Percentiles rank a stretch among this genome's conserved stretches.
phyloP scores from a whole-genome alignment of 371 early-diverging fungal genomes.

The Umbelopsis sp. region DNA sequence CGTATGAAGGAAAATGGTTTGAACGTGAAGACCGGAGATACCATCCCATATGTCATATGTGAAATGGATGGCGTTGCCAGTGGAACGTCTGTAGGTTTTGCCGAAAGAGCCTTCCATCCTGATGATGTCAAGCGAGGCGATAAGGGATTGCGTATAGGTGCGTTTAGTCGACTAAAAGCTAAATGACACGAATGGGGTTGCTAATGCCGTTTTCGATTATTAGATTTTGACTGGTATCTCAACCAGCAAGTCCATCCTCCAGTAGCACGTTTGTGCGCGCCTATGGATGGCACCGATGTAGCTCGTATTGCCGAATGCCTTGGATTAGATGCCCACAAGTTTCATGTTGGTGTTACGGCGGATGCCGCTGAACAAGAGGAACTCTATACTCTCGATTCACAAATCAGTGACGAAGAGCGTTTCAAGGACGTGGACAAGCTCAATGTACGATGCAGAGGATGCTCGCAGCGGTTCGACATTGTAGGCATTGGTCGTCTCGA shows the following conservation, averaged over 20 bases:
- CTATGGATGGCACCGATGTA: constrained; percentile 87
- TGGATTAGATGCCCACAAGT: constrained; percentile 82
- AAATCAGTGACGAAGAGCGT: constrained; percentile 82
- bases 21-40: constrained; percentile 85
- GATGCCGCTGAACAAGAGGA: constrained; percentile 47
- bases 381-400: constrained; percentile 79
- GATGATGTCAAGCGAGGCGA: constrained; percentile 76
- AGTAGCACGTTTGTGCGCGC: constrained; percentile 86
- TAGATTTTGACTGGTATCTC: constrained; percentile 96
- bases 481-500: constrained; percentile 55
- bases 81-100: constrained; percentile 57
- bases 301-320: constrained; percentile 84
- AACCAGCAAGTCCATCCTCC: constrained; percentile 97
- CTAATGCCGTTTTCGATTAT: constrained; percentile 21
- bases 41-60: constrained; percentile 97
- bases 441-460: constrained; percentile 65
- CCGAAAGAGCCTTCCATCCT: constrained; percentile 88
- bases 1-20: constrained; percentile 78
- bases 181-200: not conserved
- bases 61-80: constrained; percentile 50
- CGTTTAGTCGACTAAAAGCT: not conserved
- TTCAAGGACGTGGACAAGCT: constrained; percentile 75
- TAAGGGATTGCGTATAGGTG: constrained; percentile 62
- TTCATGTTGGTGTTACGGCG: constrained; percentile 33
- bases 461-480: constrained; percentile 56